Evolutionary conservation across 2,329 filamentous ascomycete genomes (phyloP), one percentile per base, ranked within the genome.

Genomic region (Talaromyces sp.): DNA sequence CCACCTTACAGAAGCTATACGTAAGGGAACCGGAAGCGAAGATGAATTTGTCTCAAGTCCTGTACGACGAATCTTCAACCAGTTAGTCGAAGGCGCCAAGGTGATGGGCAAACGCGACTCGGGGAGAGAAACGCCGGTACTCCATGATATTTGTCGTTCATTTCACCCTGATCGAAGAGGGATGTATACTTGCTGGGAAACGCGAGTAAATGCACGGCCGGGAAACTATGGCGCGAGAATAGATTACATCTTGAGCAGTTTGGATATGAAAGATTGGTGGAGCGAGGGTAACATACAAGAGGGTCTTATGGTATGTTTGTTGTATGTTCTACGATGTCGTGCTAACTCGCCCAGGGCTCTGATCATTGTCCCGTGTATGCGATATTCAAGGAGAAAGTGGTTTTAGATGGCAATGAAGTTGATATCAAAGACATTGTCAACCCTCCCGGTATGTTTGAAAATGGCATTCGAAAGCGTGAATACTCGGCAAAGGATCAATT

Each of bases 181-280:
- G 67, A 98, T 99, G 95, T 98, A 92, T 76, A 98, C 95, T 0
- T 97, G 94, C 76, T 98, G 94, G 94, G 93, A 98, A 68, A 93
- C 92, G 60, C 93, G 91, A 75, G 90, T 93, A 73, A 98, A 98
- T 77, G 91, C 92, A n/a, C 85, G 95, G n/a, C 94, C 94, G 3
- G 93, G 91, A 2, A 98, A 98, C 75, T 96, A 90, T 76, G 95
- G 95, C 6, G 90, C 91, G 63, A 87, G 95, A 41, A 98, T 98
- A 70, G 95, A 99, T 77, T 98, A 96, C 77, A 86, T 99, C 19
- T 84, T 98, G 3, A 96, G 92, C 74, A 95, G 88, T 69, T 82
- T 89, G 47, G 85, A 86, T 41, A 90, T 97, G 82, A 90, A 89
- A 71, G 80, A 85, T 61, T 97, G 93, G 92, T 90, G 97, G 72